Percentiles rank a stretch among this genome's conserved stretches.
phyloP scores from a whole-genome alignment of 2,329 filamentous ascomycete species.

The Botrytis elliptica region DNA sequence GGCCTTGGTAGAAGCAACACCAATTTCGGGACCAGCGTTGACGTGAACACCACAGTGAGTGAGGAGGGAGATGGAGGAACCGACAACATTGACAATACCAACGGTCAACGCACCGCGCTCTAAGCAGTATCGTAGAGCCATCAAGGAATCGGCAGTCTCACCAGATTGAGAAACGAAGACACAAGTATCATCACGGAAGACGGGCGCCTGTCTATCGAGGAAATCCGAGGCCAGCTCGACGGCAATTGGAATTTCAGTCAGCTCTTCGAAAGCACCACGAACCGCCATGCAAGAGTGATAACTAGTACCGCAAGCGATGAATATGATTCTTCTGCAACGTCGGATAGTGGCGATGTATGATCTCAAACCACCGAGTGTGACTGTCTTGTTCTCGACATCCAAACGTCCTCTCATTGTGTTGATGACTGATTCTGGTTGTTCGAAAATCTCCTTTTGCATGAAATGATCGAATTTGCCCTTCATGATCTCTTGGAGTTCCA shows the following conservation, averaged over 20 bases:
- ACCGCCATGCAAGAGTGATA: constrained; percentile 99
- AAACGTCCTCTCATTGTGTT: constrained; percentile 99
- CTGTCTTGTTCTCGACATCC: constrained; percentile 87
- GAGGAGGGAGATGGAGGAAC: constrained; percentile 96
- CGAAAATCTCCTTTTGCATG: constrained; percentile 99
- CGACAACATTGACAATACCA: constrained; percentile 97
- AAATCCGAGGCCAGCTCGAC: constrained; percentile 98
- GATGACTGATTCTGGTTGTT: constrained; percentile 98
- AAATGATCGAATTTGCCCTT: constrained; percentile 99
- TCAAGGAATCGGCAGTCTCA: constrained; percentile 95
- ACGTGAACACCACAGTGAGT: constrained; percentile 99
- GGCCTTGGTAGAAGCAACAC: constrained; percentile 98
- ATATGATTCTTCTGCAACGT: constrained; percentile 94
- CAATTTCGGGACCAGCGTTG: constrained; percentile 97
- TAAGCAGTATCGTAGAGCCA: constrained; percentile 96
- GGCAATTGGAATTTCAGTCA: constrained; percentile 95
- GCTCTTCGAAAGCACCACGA: constrained; percentile 93
- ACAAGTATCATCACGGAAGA: constrained; percentile 99
- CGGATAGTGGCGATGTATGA: constrained; percentile 97
- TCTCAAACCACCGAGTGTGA: constrained; percentile 91
- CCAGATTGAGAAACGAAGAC: constrained; percentile 99
- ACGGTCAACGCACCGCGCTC: constrained; percentile 97
- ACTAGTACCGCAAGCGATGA: constrained; percentile 97
- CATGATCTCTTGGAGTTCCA: constrained; percentile 99
- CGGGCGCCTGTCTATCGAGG: constrained; percentile 90